phyloP scores from a whole-genome alignment of 345 rosid genomes.

The Ailanthus altissimus region DNA sequence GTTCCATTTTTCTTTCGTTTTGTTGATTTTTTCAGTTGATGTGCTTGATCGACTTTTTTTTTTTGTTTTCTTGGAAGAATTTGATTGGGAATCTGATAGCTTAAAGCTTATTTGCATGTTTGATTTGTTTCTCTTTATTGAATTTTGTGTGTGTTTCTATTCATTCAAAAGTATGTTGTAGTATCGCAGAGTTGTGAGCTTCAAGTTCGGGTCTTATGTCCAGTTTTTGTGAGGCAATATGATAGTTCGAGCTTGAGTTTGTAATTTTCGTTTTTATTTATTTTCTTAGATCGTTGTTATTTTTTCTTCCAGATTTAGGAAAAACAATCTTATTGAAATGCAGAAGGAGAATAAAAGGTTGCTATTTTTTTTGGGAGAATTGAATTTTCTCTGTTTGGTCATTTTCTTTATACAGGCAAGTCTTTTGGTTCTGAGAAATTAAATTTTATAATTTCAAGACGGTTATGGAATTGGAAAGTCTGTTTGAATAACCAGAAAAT shows the following conservation, averaged over 20 bases:
- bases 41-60: not conserved
- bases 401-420: too few species aligned
- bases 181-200: not conserved
- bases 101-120: not conserved
- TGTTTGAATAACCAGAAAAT: too few species aligned
- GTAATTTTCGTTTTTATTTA: not conserved
- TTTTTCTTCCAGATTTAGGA: not conserved
- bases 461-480: not conserved
- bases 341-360: not conserved
- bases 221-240: not conserved
- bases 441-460: not conserved
- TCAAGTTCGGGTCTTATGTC: not conserved
- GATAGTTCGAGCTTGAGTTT: not conserved
- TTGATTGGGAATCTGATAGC: constrained; percentile 2
- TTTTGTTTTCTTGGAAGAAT: not conserved
- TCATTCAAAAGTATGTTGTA: not conserved
- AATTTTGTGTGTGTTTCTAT: not conserved
- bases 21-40: not conserved
- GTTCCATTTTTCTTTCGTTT: not conserved
- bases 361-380: not conserved
- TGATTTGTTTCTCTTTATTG: not conserved
- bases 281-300: not conserved
- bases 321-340: not conserved
- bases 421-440: too few species aligned
- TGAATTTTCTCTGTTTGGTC: not conserved